Conservation (phyloP, 1,284 basidiomycete genomes). For the Puccinia horiana region DNA sequence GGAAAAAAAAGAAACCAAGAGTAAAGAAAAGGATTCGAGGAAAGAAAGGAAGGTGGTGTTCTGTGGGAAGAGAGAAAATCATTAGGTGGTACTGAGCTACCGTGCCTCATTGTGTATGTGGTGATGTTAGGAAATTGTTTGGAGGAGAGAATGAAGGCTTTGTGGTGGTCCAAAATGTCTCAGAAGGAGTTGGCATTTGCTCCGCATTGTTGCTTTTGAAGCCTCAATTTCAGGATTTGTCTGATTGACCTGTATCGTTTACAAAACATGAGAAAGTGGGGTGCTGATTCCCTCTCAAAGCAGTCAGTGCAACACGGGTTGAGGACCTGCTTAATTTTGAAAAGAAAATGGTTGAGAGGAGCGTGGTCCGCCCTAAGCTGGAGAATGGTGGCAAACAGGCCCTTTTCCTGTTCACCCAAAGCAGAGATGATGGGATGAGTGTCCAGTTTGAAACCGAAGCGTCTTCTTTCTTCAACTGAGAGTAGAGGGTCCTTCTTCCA, state of each 20-base stretch:
- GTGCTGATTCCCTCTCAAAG: background rate
- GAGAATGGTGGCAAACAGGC: background rate
- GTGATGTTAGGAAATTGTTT: background rate
- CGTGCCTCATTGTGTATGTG: no score
- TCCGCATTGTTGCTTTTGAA: background rate
- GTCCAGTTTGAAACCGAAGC: background rate
- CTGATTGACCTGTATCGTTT: background rate
- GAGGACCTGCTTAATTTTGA: background rate
- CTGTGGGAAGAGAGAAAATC: no score
- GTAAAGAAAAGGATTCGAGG: no score
- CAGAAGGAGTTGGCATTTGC: background rate
- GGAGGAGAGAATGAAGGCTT: background rate
- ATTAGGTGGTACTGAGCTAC: no score
- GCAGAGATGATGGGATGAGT: background rate
- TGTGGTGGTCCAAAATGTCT: background rate
- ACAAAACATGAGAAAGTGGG: slow-evolving; percentile 2
- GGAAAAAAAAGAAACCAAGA: no score
- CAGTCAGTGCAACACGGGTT: background rate
- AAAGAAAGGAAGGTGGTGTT: no score
- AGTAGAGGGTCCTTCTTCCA: background rate
- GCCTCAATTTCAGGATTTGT: background rate
- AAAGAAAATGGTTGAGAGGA: no score
- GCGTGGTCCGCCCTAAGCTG: background rate
- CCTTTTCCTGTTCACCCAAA: background rate
- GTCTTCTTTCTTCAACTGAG: background rate